Evolutionary conservation across 805 yeast genomes (phyloP).

Genomic region (Blastobotrys chiropterorum): DNA sequence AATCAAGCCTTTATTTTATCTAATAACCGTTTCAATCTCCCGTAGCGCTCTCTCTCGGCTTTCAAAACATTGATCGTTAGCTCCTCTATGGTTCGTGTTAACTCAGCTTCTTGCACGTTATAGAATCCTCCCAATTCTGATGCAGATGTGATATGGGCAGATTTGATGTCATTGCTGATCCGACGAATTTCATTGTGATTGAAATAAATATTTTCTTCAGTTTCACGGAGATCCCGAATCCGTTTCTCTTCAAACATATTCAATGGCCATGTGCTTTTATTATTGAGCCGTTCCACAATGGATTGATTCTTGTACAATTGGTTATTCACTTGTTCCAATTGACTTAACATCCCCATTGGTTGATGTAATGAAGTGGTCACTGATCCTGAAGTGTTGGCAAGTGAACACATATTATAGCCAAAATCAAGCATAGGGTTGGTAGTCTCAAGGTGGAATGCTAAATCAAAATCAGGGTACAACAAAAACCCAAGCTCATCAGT

Average conservation of each 20-base stretch:
- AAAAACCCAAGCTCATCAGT: not conserved
- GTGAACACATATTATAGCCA: constrained; percentile 1
- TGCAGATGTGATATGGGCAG: constrained; percentile 33
- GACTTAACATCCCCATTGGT: constrained; percentile 25
- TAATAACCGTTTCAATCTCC: constrained; percentile 13
- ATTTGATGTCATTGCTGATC: constrained; percentile 28
- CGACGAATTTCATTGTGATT: constrained; percentile 25
- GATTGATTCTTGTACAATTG: constrained; percentile 20
- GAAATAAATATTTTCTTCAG: constrained; percentile 26
- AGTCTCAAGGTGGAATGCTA: constrained; percentile 1
- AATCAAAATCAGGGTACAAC: constrained; percentile 4
- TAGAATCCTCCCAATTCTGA: constrained; percentile 35
- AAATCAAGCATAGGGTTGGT: constrained; percentile 5
- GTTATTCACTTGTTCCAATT: constrained; percentile 21
- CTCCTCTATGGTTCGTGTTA: constrained; percentile 21
- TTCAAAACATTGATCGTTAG: constrained; percentile 18
- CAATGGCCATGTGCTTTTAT: constrained; percentile 27
- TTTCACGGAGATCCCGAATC: constrained; percentile 25
- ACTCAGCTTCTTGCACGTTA: constrained; percentile 29
- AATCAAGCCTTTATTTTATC: no score
- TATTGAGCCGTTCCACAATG: constrained; percentile 19
- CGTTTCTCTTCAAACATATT: constrained; percentile 31
- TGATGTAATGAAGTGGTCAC: constrained; percentile 23
- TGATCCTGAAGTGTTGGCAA: constrained; percentile 14
- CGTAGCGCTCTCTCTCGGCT: constrained; percentile 18